phyloP scores from a whole-genome alignment of 257 asterid species.

The Thymus quinquecostatus region DNA sequence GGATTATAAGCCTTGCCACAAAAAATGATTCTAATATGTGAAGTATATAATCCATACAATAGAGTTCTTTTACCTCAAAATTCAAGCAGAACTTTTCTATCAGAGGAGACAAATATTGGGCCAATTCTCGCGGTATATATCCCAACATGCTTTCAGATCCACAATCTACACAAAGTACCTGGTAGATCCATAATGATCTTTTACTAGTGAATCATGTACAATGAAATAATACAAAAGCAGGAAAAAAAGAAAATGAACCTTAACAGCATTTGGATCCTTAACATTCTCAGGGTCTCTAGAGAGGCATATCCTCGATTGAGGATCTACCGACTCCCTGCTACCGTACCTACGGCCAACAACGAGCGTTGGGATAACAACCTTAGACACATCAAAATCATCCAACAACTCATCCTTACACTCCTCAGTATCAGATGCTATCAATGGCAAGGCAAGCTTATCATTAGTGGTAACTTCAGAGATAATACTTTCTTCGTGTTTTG shows the following conservation, averaged over 20 bases:
- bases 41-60: neutral
- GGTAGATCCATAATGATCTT: slow-evolving; percentile 32
- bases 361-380: slow-evolving; percentile 56
- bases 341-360: slow-evolving; percentile 90
- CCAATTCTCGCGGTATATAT: slow-evolving; percentile 81
- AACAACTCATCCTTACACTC: slow-evolving; percentile 36
- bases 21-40: slow-evolving; percentile 10
- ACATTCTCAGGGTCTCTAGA: slow-evolving; percentile 75
- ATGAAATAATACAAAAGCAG: slow-evolving; percentile 21
- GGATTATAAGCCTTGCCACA: neutral
- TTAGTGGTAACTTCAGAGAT: slow-evolving; percentile 32
- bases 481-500: slow-evolving; percentile 34
- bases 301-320: slow-evolving; percentile 59
- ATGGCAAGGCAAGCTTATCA: slow-evolving; percentile 31
- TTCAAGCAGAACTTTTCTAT: slow-evolving; percentile 65
- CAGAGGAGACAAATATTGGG: slow-evolving; percentile 75
- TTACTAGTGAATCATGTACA: slow-evolving; percentile 15
- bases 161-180: slow-evolving; percentile 69
- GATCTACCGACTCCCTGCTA: slow-evolving; percentile 45
- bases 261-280: slow-evolving; percentile 80
- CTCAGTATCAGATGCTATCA: slow-evolving; percentile 35
- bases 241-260: slow-evolving; percentile 50
- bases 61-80: slow-evolving; percentile 63
- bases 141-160: slow-evolving; percentile 63
- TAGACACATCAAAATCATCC: slow-evolving; percentile 44